Conservation (phyloP, 768 basidiomycete genomes). For the Pulveroboletus sp. region DNA sequence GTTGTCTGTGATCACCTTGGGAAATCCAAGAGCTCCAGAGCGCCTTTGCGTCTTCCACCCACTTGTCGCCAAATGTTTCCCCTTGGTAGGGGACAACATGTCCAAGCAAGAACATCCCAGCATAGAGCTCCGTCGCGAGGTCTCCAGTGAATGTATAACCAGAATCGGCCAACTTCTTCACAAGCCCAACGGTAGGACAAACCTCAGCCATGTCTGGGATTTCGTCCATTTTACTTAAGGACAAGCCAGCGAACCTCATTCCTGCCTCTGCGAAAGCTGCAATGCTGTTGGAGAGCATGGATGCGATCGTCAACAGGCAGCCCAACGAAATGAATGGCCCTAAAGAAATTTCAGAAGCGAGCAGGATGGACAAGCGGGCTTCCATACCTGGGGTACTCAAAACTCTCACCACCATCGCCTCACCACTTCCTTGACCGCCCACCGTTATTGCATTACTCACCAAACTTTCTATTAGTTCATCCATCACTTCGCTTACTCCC, state of each 20-base stretch:
- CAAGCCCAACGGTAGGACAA: slow-evolving; percentile 6
- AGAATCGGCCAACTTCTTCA: slow-evolving; percentile 14
- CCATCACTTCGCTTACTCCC: slow-evolving; percentile 42
- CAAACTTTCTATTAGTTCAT: slow-evolving; percentile 33
- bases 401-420: slow-evolving; percentile 2
- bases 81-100: slow-evolving; percentile 12
- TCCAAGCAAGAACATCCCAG: slow-evolving; percentile 18
- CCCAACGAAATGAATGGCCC: slow-evolving; percentile 20
- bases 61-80: slow-evolving; percentile 9
- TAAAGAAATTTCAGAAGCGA: slow-evolving; percentile 1
- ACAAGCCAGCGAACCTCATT: slow-evolving; percentile 10
- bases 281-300: slow-evolving; percentile 15
- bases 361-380: background rate
- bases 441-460: slow-evolving; percentile 5
- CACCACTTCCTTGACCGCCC: background rate
- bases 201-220: background rate
- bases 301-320: slow-evolving; percentile 15
- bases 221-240: background rate
- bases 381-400: slow-evolving; percentile 19
- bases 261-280: slow-evolving; percentile 10
- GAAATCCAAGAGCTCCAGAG: slow-evolving; percentile 32
- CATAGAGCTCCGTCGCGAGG: slow-evolving; percentile 18
- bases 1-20: slow-evolving; percentile 9
- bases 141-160: slow-evolving; percentile 20
- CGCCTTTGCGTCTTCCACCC: slow-evolving; percentile 19